Base-by-base conservation (phyloP, 345 rosid genomes). In the Geranium brycei region DNA sequence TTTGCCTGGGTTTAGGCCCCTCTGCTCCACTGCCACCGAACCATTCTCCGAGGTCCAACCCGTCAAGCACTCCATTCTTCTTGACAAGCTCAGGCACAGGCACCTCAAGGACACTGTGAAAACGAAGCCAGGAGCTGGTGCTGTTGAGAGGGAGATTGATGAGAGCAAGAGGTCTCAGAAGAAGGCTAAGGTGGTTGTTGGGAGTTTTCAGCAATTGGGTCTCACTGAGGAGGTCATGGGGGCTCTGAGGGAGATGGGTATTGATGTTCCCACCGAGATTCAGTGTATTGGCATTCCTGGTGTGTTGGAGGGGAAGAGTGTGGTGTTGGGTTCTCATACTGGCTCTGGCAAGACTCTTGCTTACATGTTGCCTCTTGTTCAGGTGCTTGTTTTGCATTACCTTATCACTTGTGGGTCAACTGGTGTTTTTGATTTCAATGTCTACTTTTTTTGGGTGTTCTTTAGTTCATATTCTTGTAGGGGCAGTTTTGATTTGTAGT, bases 301-400 rank as follows among this genome's bases (percentile, higher is more conserved):
- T 62, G 79, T 87, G 47, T 77, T 92, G 85, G 91, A 89, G 15
- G 83, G 85, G 60, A 85, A 74, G 73, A 86, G 82, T 78, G 90
- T 86, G 51, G 95, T 89, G 17, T 81, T 92, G 87, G 98, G 93
- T 8, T 89, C 96, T 14, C 96, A 92, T 65, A 92, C 98, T 59
- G 97, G 98, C 51, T 92, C 98, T 38, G 98, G 97, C 51, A 92
- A 92, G 80, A 92, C 97, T 56, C 82, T 87, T 19, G 93, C 95
- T 60, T 92, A 92, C 62, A 68, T 89, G 87, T 64, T 89, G 58
- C 98, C 97, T 57, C 83, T 92, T 72, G 97, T 89, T 78, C 97
- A 89, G 95, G 98, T 84, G 11, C 15, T 47, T 8, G 12, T 47
- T 47, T 47, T 47, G 19, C 19, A 57, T 57, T 57, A 35, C 41